Evolutionary conservation across 768 basidiomycete genomes (phyloP), one percentile per base, ranked within the genome.

Genomic region (Xanthoconium purpureum): DNA sequence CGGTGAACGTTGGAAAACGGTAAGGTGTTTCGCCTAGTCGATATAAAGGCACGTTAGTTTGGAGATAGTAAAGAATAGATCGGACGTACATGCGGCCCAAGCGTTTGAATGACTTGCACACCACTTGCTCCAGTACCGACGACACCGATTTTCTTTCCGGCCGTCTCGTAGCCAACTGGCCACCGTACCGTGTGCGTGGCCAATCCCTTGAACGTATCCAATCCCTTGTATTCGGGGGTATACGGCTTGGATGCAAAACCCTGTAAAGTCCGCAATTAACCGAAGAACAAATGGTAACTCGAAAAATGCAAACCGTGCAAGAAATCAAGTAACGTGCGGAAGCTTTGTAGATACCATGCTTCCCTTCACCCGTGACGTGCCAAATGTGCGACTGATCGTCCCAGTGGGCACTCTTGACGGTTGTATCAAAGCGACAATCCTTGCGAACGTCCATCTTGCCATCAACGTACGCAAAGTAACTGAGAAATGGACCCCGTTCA

Each of bases 1-100:
- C 8, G 57, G 59, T 10, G 59, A 12, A 13, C 52, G 59, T 42
- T 60, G 59, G 39, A 59, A 60, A 17, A 59, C 47, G 7, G 59
- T 54, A 20, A 60, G 57, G 24, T 29, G 14, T 28, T 57, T 40
- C 1, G 38, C 57, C 55, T 57, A 57, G 15, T 39, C 6, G n/a
- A 39, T 11, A 13, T 11, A 17, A 13, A 28, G 24, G 6, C 3
- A 43, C 5, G 11, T 43, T 24, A 28, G 24, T 24, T 43, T 12
- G 13, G 42, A 28, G 42, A 43, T 2, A 12, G 20, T 12, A 14
- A 24, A 24, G 24, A 24, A 24, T 6, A 15, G 43, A 12, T 14
- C 18, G 38, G 43, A 56, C 36, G 46, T 48, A 58, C 58, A 2
- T 59, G 42, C 24, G 47, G 42, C 24, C 51, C 59, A 4, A 54